Evolutionary conservation across 2,329 filamentous ascomycete species (phyloP).

Genomic region (Hypoxylon sp.): DNA sequence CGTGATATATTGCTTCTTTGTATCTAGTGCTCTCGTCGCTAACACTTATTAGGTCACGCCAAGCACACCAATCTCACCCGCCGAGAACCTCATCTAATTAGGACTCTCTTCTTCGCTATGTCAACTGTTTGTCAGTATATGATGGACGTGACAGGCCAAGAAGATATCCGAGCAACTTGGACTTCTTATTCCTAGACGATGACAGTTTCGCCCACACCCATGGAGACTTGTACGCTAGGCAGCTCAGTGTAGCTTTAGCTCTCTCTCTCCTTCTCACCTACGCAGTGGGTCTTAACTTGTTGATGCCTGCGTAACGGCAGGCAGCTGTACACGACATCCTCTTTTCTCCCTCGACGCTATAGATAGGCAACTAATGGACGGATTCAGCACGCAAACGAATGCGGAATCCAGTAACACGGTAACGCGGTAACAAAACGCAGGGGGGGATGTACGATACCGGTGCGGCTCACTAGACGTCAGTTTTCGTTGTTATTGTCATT

Average conservation of each 20-base stretch:
- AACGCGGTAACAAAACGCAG: constrained; percentile 2
- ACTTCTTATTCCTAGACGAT: neutral
- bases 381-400: neutral
- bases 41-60: constrained; percentile 39
- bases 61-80: constrained; percentile 43
- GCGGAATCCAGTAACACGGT: neutral
- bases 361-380: constrained; percentile 10
- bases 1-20: neutral
- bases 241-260: neutral
- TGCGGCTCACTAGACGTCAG: neutral
- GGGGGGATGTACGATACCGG: constrained; percentile 12
- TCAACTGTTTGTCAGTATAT: neutral
- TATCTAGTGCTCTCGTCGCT: neutral
- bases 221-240: neutral
- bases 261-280: neutral
- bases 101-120: neutral
- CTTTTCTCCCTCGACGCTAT: neutral
- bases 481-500: neutral
- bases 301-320: neutral
- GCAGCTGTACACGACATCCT: neutral
- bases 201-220: neutral
- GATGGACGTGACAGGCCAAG: neutral
- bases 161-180: neutral
- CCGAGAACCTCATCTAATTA: constrained; percentile 47
- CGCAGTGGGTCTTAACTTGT: neutral